These are phyloP conservation scores for Nicotiana tabacum DNA, from an alignment of 257 asterid genomes.

Conservation along the genomic window DNA sequence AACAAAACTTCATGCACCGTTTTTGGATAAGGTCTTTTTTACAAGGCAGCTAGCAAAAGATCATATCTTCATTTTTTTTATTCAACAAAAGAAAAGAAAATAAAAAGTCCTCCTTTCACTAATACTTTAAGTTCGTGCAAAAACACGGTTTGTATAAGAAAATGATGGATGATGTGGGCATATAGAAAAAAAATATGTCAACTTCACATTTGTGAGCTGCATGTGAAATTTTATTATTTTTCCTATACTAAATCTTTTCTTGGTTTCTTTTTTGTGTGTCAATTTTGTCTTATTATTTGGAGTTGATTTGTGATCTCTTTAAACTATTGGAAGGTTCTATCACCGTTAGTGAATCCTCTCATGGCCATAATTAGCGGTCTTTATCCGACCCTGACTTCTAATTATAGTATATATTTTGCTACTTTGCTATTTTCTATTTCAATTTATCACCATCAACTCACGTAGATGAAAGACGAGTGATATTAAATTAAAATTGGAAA, in stretches of 20 bases:
- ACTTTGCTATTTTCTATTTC: background rate
- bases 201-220: slow-evolving; percentile 7
- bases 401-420: background rate
- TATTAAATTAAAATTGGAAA: background rate
- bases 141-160: slow-evolving; percentile 40
- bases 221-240: slow-evolving; percentile 10
- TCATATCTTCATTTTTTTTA: background rate
- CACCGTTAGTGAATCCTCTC: background rate
- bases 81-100: background rate
- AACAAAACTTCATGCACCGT: slow-evolving; percentile 1
- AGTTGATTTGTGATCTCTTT: background rate
- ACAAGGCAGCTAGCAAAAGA: background rate
- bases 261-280: background rate
- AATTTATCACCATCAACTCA: background rate
- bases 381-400: background rate
- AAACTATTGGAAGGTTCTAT: background rate
- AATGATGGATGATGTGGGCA: slow-evolving; percentile 13
- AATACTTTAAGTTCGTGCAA: slow-evolving; percentile 25
- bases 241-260: background rate
- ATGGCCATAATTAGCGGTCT: background rate
- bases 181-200: background rate
- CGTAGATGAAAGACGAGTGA: background rate
- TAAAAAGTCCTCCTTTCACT: background rate
- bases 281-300: background rate
- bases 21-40: background rate